Evolutionary conservation across 306 rosid genomes (phyloP).

Genomic region (Quercus suber): DNA sequence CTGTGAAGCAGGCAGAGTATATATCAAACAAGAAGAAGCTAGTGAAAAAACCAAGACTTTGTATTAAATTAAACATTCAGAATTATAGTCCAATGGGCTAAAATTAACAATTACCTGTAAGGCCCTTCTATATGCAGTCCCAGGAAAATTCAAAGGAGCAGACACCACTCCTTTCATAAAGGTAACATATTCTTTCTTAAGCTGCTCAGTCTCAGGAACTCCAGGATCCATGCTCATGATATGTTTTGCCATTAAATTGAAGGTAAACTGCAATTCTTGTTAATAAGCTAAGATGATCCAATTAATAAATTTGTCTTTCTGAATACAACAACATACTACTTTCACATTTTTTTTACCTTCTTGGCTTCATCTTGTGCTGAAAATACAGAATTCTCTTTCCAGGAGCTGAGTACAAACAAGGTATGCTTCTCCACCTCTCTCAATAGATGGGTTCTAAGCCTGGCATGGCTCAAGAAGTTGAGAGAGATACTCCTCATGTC

Average conservation of each 20-base stretch:
- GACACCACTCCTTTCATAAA: conserved; percentile 97
- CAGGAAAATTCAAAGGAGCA: conserved; percentile 84
- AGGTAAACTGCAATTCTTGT: conserved; percentile 68
- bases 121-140: conserved; percentile 88
- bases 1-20: conserved; percentile 31
- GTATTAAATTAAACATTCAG: background rate
- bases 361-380: conserved; percentile 94
- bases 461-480: conserved; percentile 79
- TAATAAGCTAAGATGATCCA: background rate
- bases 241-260: conserved; percentile 90
- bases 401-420: conserved; percentile 58
- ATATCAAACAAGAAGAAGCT: background rate
- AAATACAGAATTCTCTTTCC: conserved; percentile 61
- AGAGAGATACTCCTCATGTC: conserved; percentile 84
- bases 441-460: conserved; percentile 65
- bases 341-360: conserved; percentile 43
- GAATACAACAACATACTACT: background rate
- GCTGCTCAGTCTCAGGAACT: conserved; percentile 70
- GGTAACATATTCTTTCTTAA: conserved; percentile 78
- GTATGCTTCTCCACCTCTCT: conserved; percentile 81
- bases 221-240: conserved; percentile 95
- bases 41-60: background rate
- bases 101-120: conserved; percentile 49
- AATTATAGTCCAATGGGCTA: background rate
- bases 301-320: background rate